phyloP scores from a whole-genome alignment of 495 filamentous ascomycete species.

The Annulohypoxylon maeteangense region DNA sequence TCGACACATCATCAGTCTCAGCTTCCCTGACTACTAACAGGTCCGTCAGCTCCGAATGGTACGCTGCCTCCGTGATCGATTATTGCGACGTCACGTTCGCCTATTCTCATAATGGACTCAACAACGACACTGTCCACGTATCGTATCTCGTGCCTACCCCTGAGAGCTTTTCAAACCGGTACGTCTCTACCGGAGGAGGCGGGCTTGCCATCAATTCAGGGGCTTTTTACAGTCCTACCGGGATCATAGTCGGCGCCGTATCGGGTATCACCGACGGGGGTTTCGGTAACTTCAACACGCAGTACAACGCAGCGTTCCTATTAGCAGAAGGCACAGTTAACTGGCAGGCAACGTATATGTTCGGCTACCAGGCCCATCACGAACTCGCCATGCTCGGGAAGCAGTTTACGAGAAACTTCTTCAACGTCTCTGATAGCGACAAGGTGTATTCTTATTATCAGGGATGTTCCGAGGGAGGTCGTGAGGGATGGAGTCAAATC shows the following conservation, averaged over 20 bases:
- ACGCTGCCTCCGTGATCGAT: conserved; percentile 28
- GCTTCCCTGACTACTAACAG: conserved; percentile 47
- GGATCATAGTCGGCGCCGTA: conserved; percentile 58
- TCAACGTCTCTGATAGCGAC: conserved; percentile 37
- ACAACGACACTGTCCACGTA: conserved; percentile 50
- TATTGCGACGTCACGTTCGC: conserved; percentile 62
- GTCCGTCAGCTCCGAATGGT: conserved; percentile 45
- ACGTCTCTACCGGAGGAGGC: conserved; percentile 58
- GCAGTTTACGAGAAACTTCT: conserved; percentile 51
- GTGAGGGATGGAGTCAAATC: conserved; percentile 64
- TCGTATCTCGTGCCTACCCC: conserved; percentile 56
- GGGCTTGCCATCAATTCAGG: conserved; percentile 60
- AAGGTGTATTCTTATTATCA: conserved; percentile 66
- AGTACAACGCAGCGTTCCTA: conserved; percentile 51
- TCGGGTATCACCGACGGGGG: conserved; percentile 60
- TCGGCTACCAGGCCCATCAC: conserved; percentile 53
- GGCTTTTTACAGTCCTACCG: conserved; percentile 47
- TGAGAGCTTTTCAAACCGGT: conserved; percentile 55
- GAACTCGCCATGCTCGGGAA: conserved; percentile 49
- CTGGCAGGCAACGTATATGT: conserved; percentile 58
- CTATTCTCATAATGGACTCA: conserved; percentile 54
- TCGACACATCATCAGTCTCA: conserved; percentile 50
- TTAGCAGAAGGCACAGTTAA: conserved; percentile 57
- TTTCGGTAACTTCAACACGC: conserved; percentile 56
- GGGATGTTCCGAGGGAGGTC: conserved; percentile 64